phyloP scores from a whole-genome alignment of 106 monocot genomes.

The Platanthera zijinensis region DNA sequence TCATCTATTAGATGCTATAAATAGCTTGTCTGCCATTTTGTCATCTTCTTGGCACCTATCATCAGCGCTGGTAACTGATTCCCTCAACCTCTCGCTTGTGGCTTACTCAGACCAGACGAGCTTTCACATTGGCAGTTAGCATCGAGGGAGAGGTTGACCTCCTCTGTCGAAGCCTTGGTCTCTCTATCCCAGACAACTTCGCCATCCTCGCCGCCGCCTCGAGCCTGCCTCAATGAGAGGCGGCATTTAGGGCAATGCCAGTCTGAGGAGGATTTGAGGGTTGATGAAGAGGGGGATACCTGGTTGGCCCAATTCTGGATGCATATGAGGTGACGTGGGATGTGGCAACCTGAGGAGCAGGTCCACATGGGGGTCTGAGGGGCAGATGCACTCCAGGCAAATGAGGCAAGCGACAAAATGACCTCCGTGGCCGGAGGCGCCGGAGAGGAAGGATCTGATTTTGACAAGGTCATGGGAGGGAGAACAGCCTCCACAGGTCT shows the following conservation, averaged over 20 bases:
- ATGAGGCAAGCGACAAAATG: constrained; percentile 66
- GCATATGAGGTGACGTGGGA: constrained; percentile 74
- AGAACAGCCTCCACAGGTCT: constrained; percentile 23
- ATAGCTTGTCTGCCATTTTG: not conserved
- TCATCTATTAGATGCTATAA: no score
- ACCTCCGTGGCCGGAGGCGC: constrained; percentile 35
- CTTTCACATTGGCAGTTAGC: constrained; percentile 65
- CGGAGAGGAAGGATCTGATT: constrained; percentile 60
- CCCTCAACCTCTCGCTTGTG: constrained; percentile 27
- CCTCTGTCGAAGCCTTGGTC: constrained; percentile 53
- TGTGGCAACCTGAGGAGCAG: constrained; percentile 68
- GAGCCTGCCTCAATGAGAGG: constrained; percentile 32
- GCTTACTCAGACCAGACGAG: constrained; percentile 44
- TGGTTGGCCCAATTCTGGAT: constrained; percentile 89
- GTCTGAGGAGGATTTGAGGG: constrained; percentile 18
- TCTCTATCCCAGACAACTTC: constrained; percentile 78
- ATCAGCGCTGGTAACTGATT: constrained; percentile 11
- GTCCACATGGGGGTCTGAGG: constrained; percentile 72
- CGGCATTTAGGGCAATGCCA: constrained; percentile 97
- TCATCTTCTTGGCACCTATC: constrained; percentile 11
- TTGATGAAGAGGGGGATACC: constrained; percentile 19
- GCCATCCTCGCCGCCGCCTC: constrained; percentile 46
- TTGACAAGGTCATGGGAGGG: constrained; percentile 37
- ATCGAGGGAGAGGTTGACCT: constrained; percentile 59
- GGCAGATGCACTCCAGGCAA: constrained; percentile 81